A percentile compares a stretch with the other conserved stretches of the same genome.
Evolutionary conservation across 2,329 filamentous ascomycete genomes (phyloP).

Genomic region (Fusarium beomiforme): DNA sequence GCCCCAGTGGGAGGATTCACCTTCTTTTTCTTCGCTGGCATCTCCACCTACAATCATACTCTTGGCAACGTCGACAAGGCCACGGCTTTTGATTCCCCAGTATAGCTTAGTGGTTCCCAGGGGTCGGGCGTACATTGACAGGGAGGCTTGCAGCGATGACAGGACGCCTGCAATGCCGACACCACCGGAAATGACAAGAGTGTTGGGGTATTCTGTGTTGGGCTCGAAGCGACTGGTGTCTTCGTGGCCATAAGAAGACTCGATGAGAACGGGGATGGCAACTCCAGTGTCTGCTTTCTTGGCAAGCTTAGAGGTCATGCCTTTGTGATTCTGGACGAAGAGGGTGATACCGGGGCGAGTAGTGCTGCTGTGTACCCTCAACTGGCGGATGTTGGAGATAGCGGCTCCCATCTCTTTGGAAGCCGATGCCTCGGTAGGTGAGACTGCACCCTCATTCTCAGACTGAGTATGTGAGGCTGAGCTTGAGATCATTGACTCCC

Average conservation of each 20-base stretch:
- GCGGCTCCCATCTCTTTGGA: conserved; percentile 26
- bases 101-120: conserved; percentile 43
- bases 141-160: conserved; percentile 36
- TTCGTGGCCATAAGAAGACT: conserved; percentile 44
- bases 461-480: conserved; percentile 17
- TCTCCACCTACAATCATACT: conserved; percentile 32
- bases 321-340: conserved; percentile 40
- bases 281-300: conserved; percentile 16
- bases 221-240: conserved; percentile 32
- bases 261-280: conserved; percentile 43
- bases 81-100: conserved; percentile 43
- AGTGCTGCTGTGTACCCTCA: not conserved
- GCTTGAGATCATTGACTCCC: not conserved
- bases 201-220: conserved; percentile 38
- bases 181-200: conserved; percentile 46
- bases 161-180: conserved; percentile 46
- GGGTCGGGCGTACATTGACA: conserved; percentile 26
- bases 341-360: conserved; percentile 40
- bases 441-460: conserved; percentile 2
- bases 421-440: not conserved
- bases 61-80: conserved; percentile 42
- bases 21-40: not conserved
- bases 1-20: conserved; percentile 31
- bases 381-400: not conserved
- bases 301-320: conserved; percentile 38